Conservation (phyloP, 1,284 basidiomycete genomes). For the Pseudozyma tsukubaensis region DNA sequence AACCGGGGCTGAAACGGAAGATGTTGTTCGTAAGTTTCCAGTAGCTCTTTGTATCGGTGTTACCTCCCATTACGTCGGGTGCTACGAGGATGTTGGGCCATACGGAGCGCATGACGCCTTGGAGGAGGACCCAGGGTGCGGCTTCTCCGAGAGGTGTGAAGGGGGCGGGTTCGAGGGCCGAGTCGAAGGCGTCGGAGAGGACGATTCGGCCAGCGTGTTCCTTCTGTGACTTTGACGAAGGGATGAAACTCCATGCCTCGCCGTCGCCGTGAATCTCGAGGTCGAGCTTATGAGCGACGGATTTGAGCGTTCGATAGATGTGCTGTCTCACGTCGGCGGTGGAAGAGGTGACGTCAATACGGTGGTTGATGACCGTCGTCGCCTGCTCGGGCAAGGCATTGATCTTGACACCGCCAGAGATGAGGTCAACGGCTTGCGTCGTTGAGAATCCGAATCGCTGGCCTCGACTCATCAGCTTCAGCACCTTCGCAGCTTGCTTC, state of each 20-base stretch:
- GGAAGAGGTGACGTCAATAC: slow-evolving; percentile 73
- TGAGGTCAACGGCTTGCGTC: slow-evolving; percentile 78
- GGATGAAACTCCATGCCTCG: slow-evolving; percentile 18
- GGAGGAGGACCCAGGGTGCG: slow-evolving; percentile 71
- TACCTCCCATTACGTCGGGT: slow-evolving; percentile 74
- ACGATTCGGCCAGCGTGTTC: slow-evolving; percentile 21
- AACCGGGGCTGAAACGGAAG: slow-evolving; percentile 72
- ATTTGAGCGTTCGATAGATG: slow-evolving; percentile 71
- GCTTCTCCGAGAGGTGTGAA: slow-evolving; percentile 71
- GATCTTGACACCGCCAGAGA: slow-evolving; percentile 77
- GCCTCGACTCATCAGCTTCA: slow-evolving; percentile 8
- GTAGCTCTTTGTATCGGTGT: slow-evolving; percentile 73
- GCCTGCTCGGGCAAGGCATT: slow-evolving; percentile 76
- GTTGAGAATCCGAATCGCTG: slow-evolving; percentile 73
- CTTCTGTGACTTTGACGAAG: neutral
- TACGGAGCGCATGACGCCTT: slow-evolving; percentile 72
- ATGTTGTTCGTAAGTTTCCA: slow-evolving; percentile 73
- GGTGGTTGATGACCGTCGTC: slow-evolving; percentile 74
- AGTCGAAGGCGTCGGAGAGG: slow-evolving; percentile 69
- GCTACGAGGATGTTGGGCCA: slow-evolving; percentile 70
- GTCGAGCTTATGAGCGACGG: slow-evolving; percentile 72
- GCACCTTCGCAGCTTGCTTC: slow-evolving; percentile 21
- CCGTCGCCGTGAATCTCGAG: slow-evolving; percentile 71
- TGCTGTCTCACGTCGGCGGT: slow-evolving; percentile 71
- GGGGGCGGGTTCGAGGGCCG: slow-evolving; percentile 74